Evolutionary conservation across 108 stramenopile genomes (phyloP), one percentile per base, ranked within the genome.

Genomic region (Fistulifera pelliculosa): DNA sequence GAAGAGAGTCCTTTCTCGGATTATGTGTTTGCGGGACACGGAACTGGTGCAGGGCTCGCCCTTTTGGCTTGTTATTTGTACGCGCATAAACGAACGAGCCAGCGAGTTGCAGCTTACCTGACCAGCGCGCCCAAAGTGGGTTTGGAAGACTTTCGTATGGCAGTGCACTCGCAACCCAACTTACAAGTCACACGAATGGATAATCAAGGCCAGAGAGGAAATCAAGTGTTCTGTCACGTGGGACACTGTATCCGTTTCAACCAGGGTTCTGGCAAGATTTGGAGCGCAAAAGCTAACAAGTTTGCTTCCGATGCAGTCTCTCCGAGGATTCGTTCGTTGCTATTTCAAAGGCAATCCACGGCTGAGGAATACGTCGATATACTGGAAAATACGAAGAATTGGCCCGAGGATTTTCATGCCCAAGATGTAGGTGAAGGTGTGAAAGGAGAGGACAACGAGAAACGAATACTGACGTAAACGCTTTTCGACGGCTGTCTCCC

Each of bases 1-100:
- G 77, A 77, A 14, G 69, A 77, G 40, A 72, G 81, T 49, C 87
- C 87, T 22, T 89, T 89, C 55, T 83, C 68, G 52, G 83, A 89
- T 52, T 69, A 83, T 31, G 74, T 74, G 56, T 80, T 89, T 55
- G 71, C 83, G 2, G 87, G 87, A 1, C 74, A 83, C 53, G 80
- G 78, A 41, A 85, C 76, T 49, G 87, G 83, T 8, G 82, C 55
- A 0, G 77, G 72, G 0, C 42, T 89, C 44, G 81, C 83, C 16
- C 83, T 79, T 4, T 52, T 89, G 51, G 83, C 66, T 17, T 74
- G 75, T 1, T 54, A 67, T 14, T 61, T 79, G 42, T 89, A 82
- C 58, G 74, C 87, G 23, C 71, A 55, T 16, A 56, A 60, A 11
- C 69, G 79, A 19, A 70, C 81, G 1, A 70, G 61, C 56, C 57